Conservation (phyloP, 2,329 filamentous ascomycete species). For the Teratosphaeriaceae sp. region DNA sequence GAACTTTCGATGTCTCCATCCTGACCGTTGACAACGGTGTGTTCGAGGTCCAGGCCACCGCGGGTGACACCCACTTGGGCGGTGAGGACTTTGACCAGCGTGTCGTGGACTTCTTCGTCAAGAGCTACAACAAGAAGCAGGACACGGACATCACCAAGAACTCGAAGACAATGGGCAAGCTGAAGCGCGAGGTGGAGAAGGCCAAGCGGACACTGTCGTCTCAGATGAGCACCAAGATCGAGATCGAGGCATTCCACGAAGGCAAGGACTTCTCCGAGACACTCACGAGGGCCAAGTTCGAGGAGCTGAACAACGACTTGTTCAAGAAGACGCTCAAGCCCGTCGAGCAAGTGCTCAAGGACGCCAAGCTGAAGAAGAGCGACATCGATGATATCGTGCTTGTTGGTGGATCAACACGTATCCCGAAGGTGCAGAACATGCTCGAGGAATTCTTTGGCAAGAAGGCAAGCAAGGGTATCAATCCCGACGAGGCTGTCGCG, state of each 20-base stretch:
- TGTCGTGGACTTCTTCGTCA: slow-evolving; percentile 92
- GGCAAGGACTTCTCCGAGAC: slow-evolving; percentile 99
- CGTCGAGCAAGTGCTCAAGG: slow-evolving; percentile 97
- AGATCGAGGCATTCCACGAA: slow-evolving; percentile 95
- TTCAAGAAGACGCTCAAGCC: slow-evolving; percentile 99
- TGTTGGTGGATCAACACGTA: slow-evolving; percentile 97
- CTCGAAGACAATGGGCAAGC: slow-evolving; percentile 96
- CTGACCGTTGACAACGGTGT: slow-evolving; percentile 97
- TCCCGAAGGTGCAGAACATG: slow-evolving; percentile 91
- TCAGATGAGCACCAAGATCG: slow-evolving; percentile 44
- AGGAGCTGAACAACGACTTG: slow-evolving; percentile 97
- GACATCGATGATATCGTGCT: slow-evolving; percentile 96
- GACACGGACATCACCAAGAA: slow-evolving; percentile 88
- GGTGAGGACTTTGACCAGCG: slow-evolving; percentile 99
- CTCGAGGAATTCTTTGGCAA: slow-evolving; percentile 98
- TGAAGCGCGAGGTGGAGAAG: slow-evolving; percentile 99
- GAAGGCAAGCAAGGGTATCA: slow-evolving; percentile 98
- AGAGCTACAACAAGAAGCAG: slow-evolving; percentile 99
- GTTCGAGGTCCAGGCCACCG: slow-evolving; percentile 98
- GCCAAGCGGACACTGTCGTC: slow-evolving; percentile 83
- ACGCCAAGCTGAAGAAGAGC: slow-evolving; percentile 92
- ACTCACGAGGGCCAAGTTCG: slow-evolving; percentile 96
- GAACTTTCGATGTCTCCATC: slow-evolving; percentile 98
- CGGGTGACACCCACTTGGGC: slow-evolving; percentile 96
- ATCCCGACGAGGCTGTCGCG: slow-evolving; percentile 97